Evolutionary conservation across 345 rosid species (phyloP).

Genomic region (Hibiscus trionum): DNA sequence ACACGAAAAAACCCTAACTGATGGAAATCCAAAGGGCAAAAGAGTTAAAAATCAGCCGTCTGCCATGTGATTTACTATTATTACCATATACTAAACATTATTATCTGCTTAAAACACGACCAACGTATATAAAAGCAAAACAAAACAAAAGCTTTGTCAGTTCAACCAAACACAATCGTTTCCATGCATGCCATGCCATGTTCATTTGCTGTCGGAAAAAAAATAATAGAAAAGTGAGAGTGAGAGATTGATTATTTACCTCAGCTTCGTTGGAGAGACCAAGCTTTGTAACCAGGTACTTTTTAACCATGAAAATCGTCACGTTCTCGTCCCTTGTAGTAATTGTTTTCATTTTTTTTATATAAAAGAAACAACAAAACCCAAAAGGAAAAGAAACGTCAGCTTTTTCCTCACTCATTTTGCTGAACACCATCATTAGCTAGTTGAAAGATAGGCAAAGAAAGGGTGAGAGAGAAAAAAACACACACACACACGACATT

Average conservation of each 20-base stretch:
- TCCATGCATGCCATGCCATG: conserved; percentile 14
- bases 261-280: conserved; percentile 38
- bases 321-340: conserved; percentile 28
- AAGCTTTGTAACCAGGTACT: conserved; percentile 35
- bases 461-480: neutral
- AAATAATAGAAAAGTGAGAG: too few species aligned
- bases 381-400: conserved; percentile 20
- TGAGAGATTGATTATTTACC: conserved; percentile 14
- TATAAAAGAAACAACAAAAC: conserved; percentile 10
- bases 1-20: neutral
- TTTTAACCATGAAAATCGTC: conserved; percentile 30
- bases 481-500: neutral
- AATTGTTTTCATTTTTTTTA: neutral
- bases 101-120: neutral
- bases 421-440: conserved; percentile 29
- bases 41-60: neutral
- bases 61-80: neutral
- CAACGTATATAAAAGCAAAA: neutral
- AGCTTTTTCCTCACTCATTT: conserved; percentile 17
- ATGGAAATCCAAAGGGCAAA: neutral
- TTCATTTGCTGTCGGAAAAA: neutral
- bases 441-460: conserved; percentile 13
- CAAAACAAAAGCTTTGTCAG: neutral
- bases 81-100: too few species aligned
- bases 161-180: conserved; percentile 9